Conservation (phyloP, 2,329 filamentous ascomycete species). For the Harringtonia aguacate region DNA sequence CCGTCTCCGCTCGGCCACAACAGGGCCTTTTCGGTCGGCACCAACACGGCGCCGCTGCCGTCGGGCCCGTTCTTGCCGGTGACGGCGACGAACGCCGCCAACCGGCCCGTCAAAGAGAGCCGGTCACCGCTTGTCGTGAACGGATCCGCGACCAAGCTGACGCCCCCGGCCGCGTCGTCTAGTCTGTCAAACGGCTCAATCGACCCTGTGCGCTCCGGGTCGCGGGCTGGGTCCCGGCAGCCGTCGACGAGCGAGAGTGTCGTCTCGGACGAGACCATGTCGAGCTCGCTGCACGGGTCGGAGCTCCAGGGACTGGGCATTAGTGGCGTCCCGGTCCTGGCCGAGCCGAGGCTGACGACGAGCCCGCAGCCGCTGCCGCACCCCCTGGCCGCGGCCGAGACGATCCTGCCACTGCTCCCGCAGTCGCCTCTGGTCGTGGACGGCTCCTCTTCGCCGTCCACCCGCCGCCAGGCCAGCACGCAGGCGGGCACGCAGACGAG, state of each 20-base stretch:
- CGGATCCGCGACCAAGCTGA: slow-evolving; percentile 24
- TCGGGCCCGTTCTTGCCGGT: slow-evolving; percentile 24
- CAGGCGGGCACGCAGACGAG: not conserved
- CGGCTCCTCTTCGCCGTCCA: slow-evolving; percentile 23
- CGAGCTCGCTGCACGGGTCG: slow-evolving; percentile 6
- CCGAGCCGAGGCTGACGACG: not conserved
- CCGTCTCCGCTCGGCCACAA: slow-evolving; percentile 44
- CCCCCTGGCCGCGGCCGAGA: slow-evolving; percentile 13
- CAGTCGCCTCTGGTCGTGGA: slow-evolving; percentile 43
- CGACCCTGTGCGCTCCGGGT: slow-evolving; percentile 3
- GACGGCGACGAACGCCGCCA: slow-evolving; percentile 19
- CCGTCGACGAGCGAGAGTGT: slow-evolving; percentile 17
- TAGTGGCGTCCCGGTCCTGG: too few species aligned
- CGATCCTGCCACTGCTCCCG: slow-evolving; percentile 15
- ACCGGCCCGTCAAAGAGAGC: slow-evolving; percentile 18
- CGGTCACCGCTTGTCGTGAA: slow-evolving; percentile 28
- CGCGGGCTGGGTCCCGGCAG: slow-evolving; percentile 18
- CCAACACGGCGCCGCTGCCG: slow-evolving; percentile 27
- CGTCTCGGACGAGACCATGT: slow-evolving; percentile 14
- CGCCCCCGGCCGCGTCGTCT: not conserved
- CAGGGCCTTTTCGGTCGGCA: slow-evolving; percentile 31
- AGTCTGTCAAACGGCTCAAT: not conserved
- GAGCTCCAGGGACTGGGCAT: not conserved
- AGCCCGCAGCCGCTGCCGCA: slow-evolving; percentile 10
- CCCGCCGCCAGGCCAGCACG: not conserved